phyloP scores from a whole-genome alignment of 2,329 filamentous ascomycete species.

The Proliferodiscus dingleyae region DNA sequence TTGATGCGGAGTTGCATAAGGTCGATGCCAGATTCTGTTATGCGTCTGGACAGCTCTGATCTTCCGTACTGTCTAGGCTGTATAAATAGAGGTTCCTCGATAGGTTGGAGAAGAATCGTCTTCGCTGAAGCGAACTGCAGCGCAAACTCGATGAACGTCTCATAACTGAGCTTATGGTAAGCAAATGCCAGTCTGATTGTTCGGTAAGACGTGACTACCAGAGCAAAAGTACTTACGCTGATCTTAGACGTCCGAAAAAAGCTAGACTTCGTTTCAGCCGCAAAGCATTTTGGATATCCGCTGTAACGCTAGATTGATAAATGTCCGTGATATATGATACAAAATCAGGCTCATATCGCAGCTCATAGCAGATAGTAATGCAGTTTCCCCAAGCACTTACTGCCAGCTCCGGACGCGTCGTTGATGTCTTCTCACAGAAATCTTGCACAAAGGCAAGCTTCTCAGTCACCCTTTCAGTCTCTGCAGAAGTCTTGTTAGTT shows the following conservation, averaged over 20 bases:
- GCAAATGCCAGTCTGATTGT: not conserved
- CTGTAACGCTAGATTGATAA: not conserved
- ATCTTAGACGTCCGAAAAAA: constrained; percentile 4
- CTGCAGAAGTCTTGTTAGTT: not conserved
- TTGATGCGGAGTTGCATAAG: constrained; percentile 1
- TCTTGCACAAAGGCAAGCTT: not conserved
- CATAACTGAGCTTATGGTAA: constrained; percentile 1
- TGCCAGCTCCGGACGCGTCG: not conserved
- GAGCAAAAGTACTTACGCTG: constrained; percentile 3
- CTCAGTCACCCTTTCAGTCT: not conserved
- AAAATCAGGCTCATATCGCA: constrained; percentile 1
- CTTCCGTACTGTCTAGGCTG: not conserved
- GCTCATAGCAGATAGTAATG: constrained; percentile 7
- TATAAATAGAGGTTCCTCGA: not conserved
- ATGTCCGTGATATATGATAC: not conserved
- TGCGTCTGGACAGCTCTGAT: not conserved
- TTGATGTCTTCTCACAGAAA: not conserved
- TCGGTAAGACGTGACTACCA: not conserved
- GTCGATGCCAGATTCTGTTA: constrained; percentile 1
- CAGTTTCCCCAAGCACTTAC: not conserved
- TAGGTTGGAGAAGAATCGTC: not conserved
- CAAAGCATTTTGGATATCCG: not conserved
- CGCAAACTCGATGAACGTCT: constrained; percentile 7
- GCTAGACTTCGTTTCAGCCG: not conserved
- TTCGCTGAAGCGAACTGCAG: constrained; percentile 3